phyloP scores from a whole-genome alignment of 2,329 filamentous ascomycete species.

The Graphilbum ipis-grandicollis region DNA sequence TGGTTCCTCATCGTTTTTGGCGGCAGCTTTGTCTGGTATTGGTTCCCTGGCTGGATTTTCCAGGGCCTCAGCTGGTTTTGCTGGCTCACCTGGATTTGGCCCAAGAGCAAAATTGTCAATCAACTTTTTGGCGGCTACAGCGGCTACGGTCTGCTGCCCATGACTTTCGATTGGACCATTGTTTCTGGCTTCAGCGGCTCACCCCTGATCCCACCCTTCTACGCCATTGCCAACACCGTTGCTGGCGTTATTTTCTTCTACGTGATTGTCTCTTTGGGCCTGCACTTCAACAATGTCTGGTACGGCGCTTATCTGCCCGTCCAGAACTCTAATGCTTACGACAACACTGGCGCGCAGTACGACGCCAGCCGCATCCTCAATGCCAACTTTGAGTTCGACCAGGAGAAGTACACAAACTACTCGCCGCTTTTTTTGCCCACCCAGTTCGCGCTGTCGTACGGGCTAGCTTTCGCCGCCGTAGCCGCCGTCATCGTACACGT shows the following conservation, averaged over 20 bases:
- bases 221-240: conserved; percentile 38
- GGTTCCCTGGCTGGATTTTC: conserved; percentile 37
- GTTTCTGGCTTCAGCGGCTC: conserved; percentile 31
- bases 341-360: conserved; percentile 44
- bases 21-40: conserved; percentile 36
- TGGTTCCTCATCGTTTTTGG: conserved; percentile 41
- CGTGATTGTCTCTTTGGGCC: conserved; percentile 35
- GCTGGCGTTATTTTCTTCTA: conserved; percentile 37
- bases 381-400: conserved; percentile 37
- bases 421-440: conserved; percentile 48
- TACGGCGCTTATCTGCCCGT: conserved; percentile 44
- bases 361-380: conserved; percentile 43
- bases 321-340: conserved; percentile 41
- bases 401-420: conserved; percentile 42
- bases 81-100: conserved; percentile 28
- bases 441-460: conserved; percentile 43
- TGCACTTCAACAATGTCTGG: conserved; percentile 40
- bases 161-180: conserved; percentile 21
- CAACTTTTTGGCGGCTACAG: conserved; percentile 26
- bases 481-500: conserved; percentile 42
- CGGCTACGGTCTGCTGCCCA: conserved; percentile 19
- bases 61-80: conserved; percentile 27
- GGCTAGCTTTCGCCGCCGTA: conserved; percentile 39
- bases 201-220: conserved; percentile 32
- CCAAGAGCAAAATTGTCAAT: conserved; percentile 26